Evolutionary conservation across 208 protist genomes (phyloP), one percentile per base, ranked within the genome.

Genomic region (Crithidia bombi): DNA sequence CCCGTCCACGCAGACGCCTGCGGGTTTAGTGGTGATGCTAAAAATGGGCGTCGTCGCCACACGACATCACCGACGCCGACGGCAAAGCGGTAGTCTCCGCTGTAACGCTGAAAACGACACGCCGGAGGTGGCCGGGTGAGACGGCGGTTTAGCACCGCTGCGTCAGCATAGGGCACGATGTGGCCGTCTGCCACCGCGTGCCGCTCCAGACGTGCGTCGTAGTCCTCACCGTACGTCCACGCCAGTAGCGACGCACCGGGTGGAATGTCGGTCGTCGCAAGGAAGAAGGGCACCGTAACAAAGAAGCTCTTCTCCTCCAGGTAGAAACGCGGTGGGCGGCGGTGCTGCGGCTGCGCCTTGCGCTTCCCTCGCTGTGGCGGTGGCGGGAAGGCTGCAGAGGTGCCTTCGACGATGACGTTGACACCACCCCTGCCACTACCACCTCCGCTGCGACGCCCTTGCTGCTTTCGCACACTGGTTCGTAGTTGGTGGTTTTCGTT

Each of bases 221-320:
- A 95, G 50, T 90, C 87, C 50, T 93, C 90, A 23, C 90, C 90
- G 76, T 95, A 95, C n/a, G 87, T 89, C 86, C 87, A 93, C 35
- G 90, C 85, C 6, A 95, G 73, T n/a, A 95, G 75, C 49, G 83
- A 52, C 10, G 79, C 62, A 5, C 90, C 90, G 1, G 79, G 77
- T 23, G 82, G 73, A 19, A 93, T 85, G 57, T 95, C 90, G 3
- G 87, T 81, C 25, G 87, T 92, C 5, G 80, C 73, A 28, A 95
- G 78, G 56, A 95, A 95, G 35, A 95, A 93, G 23, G 90, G 90
- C 11, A 95, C 74, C 1, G 82, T 91, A 17, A 91, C 80, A 55
- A 90, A 87, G 49, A 83, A 77, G 58, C 83, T 87, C 35, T 86
- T 69, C 36, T 89, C 83, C 28, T 92, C 86, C 0, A 83, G 50